phyloP scores from a whole-genome alignment of 2,329 filamentous ascomycete species.

The Xylariaceae sp. region DNA sequence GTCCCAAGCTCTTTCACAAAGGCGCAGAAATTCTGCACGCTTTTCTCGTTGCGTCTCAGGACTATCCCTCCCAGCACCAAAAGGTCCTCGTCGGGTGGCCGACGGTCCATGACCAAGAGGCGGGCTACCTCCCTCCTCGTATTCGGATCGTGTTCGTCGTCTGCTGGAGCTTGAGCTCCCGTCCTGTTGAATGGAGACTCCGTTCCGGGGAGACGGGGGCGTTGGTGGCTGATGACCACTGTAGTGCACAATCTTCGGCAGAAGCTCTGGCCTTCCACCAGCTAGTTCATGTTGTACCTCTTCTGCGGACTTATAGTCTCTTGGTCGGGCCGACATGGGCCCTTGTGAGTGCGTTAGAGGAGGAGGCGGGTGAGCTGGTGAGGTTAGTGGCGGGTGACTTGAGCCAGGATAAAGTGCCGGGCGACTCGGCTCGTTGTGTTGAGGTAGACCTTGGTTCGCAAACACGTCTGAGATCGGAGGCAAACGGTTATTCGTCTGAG shows the following conservation, averaged over 20 bases:
- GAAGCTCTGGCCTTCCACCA: conserved; percentile 83
- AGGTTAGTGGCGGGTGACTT: conserved; percentile 65
- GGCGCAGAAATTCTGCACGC: conserved; percentile 82
- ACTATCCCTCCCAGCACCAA: conserved; percentile 75
- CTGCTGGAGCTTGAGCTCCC: conserved; percentile 57
- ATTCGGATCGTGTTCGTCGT: conserved; percentile 79
- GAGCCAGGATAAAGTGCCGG: conserved; percentile 54
- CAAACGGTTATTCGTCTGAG: conserved; percentile 84
- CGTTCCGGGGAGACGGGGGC: conserved; percentile 71
- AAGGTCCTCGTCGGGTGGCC: conserved; percentile 59
- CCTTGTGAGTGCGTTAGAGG: conserved; percentile 45
- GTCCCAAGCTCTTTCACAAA: conserved; percentile 92
- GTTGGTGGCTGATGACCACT: conserved; percentile 90
- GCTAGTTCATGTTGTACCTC: conserved; percentile 88
- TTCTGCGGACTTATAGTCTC: conserved; percentile 93
- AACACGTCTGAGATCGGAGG: conserved; percentile 95
- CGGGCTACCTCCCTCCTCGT: conserved; percentile 85
- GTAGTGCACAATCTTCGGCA: conserved; percentile 94
- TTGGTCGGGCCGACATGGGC: conserved; percentile 57
- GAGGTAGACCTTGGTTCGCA: conserved; percentile 62
- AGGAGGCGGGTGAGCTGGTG: conserved; percentile 65
- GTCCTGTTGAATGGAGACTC: conserved; percentile 40
- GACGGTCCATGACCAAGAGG: conserved; percentile 68
- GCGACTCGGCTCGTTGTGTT: conserved; percentile 50
- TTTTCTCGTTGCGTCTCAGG: conserved; percentile 79